These are phyloP conservation scores for Ophiocordyceps robertsii DNA, from an alignment of 2,329 filamentous ascomycete species.

Conservation along the genomic window DNA sequence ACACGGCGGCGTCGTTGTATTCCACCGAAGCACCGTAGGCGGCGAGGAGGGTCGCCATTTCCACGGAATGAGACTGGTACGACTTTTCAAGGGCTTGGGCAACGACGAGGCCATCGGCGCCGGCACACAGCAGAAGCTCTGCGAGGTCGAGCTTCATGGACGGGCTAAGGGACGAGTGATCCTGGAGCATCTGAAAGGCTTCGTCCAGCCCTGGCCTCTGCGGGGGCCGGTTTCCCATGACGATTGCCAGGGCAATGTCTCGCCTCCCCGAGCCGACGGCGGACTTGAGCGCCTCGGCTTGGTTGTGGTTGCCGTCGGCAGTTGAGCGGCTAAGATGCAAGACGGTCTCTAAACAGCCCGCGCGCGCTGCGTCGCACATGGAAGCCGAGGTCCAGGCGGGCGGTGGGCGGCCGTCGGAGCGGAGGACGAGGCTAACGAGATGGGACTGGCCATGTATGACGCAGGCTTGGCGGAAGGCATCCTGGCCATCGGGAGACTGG, in stretches of 20 bases:
- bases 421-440: slow-evolving; percentile 33
- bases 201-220: slow-evolving; percentile 31
- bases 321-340: slow-evolving; percentile 34
- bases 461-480: slow-evolving; percentile 40
- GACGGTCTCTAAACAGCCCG: slow-evolving; percentile 36
- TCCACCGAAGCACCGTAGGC: slow-evolving; percentile 40
- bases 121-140: slow-evolving; percentile 44
- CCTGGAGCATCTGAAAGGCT: slow-evolving; percentile 34
- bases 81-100: slow-evolving; percentile 34
- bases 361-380: slow-evolving; percentile 36
- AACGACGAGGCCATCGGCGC: slow-evolving; percentile 37
- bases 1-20: slow-evolving; percentile 33
- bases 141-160: slow-evolving; percentile 37
- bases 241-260: slow-evolving; percentile 41
- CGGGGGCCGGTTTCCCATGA: slow-evolving; percentile 39
- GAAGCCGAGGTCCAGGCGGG: slow-evolving; percentile 30
- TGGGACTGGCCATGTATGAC: slow-evolving; percentile 28
- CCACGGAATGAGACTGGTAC: slow-evolving; percentile 33
- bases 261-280: slow-evolving; percentile 34
- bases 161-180: slow-evolving; percentile 30
- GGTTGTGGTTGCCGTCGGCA: slow-evolving; percentile 38
- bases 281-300: slow-evolving; percentile 35
- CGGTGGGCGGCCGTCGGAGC: slow-evolving; percentile 33
- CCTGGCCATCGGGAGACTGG: slow-evolving; percentile 34
- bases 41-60: slow-evolving; percentile 41